Conservation (phyloP, 306 rosid genomes). For the Hippophae gyantsensis region DNA sequence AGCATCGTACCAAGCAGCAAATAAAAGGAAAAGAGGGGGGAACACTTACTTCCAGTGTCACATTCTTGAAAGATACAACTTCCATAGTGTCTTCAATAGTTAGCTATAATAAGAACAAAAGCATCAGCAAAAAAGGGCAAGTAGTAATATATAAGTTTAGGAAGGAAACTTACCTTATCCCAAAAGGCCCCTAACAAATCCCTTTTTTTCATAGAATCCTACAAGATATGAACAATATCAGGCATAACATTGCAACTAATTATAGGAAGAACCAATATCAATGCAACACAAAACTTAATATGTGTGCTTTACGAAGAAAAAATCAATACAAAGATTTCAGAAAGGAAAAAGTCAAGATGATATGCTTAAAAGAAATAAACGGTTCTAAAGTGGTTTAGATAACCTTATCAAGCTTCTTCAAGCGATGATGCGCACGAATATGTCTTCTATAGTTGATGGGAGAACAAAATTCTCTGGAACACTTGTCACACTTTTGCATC, state of each 20-base stretch:
- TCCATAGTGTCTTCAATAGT: slow-evolving; percentile 58
- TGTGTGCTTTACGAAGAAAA: background rate
- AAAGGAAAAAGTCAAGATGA: too few relatives aligned
- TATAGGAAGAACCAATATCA: background rate
- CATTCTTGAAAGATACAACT: slow-evolving; percentile 52
- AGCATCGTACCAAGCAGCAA: slow-evolving; percentile 5
- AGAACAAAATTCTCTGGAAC: slow-evolving; percentile 69
- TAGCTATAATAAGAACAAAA: slow-evolving; percentile 45
- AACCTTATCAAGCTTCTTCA: slow-evolving; percentile 74
- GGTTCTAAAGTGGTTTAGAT: slow-evolving; percentile 9
- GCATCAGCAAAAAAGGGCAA: slow-evolving; percentile 8
- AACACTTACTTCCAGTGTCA: slow-evolving; percentile 49
- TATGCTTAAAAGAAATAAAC: background rate
- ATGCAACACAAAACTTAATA: slow-evolving; percentile 10
- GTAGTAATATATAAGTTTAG: background rate
- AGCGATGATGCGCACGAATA: slow-evolving; percentile 58
- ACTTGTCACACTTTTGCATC: slow-evolving; percentile 77
- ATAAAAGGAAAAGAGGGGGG: slow-evolving; percentile 7
- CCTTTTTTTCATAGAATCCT: slow-evolving; percentile 63
- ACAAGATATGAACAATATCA: slow-evolving; percentile 23
- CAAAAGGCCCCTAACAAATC: slow-evolving; percentile 66
- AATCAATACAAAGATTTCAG: background rate
- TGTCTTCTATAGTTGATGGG: slow-evolving; percentile 81
- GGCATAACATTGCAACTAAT: slow-evolving; percentile 10
- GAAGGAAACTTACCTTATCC: slow-evolving; percentile 64